Base-by-base conservation (phyloP, 1,284 basidiomycete species). In the Tetrapyrgos nigripes region DNA sequence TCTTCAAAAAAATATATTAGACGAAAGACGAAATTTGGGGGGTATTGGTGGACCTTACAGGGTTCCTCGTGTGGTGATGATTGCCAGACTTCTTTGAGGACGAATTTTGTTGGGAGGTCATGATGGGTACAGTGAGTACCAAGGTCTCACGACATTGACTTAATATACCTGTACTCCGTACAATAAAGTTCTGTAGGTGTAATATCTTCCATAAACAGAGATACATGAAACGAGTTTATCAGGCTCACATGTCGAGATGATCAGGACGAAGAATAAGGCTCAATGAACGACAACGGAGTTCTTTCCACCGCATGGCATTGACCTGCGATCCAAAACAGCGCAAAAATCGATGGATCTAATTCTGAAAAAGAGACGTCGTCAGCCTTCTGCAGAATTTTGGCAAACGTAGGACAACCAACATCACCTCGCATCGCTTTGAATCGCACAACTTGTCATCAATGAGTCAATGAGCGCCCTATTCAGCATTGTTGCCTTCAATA, bases 81-180 rank as follows among this genome's bases (percentile, higher is more conserved):
- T 53, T 43, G 24, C 56, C 56, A 23, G 56, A 40, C 50, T 52
- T 58, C 40, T 58, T 58, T 21, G 56, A 47, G 28, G 56, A 35
- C 21, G 45, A 37, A 10, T 50, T 52, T 58, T 58, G 50, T 21
- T 52, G 50, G 53, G 56, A 58, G 24, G 56, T 45, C 56, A 58
- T 58, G 28, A 14, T 47, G 35, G 33, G 17, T 40, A 5, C 14
- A 40, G 37, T 40, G 17, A 17, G 37, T 29, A 31, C 26, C n/a
- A n/a, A 50, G 27, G 11, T 29, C 19, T 50, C 24, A 29, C 27
- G 48, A 48, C 27, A 50, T 6, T 4, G 48, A 31, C 48, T 50
- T 28, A 50, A 28, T 50, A 50, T 50, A 50, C 31, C 27, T 50
- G 27, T n/a, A 29, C 27, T 50, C 24, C 31, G 48, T 50, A 14